Evolutionary conservation across 306 rosid species (phyloP).

Genomic region (Fragaria vesca): DNA sequence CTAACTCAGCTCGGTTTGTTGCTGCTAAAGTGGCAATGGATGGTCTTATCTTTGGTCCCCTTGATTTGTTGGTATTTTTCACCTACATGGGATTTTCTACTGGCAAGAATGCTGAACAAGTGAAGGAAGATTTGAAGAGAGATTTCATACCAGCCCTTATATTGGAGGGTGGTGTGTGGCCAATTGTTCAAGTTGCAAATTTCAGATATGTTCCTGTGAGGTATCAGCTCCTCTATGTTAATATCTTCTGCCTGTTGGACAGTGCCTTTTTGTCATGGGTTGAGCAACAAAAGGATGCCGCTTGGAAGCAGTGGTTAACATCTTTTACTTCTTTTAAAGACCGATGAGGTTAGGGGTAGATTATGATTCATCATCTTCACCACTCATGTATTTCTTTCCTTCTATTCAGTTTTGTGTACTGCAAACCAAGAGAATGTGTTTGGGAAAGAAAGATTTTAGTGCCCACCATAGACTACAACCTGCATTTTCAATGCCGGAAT

Average conservation of each 20-base stretch:
- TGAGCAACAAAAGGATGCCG: constrained; percentile 90
- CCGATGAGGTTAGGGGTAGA: constrained; percentile 29
- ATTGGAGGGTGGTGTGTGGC: constrained; percentile 86
- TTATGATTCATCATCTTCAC: constrained; percentile 19
- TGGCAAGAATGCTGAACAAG: constrained; percentile 67
- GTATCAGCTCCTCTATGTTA: constrained; percentile 89
- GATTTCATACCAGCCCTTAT: constrained; percentile 77
- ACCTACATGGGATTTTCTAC: constrained; percentile 79
- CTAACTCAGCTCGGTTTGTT: constrained; percentile 69
- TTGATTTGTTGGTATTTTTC: constrained; percentile 72
- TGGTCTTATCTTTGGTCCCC: constrained; percentile 69
- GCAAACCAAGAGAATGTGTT: not conserved
- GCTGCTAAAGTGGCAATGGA: constrained; percentile 76
- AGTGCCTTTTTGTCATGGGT: constrained; percentile 94
- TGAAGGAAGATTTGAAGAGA: constrained; percentile 81
- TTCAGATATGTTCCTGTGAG: constrained; percentile 83
- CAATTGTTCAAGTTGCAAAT: constrained; percentile 74
- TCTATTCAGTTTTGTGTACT: not conserved
- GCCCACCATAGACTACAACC: not conserved
- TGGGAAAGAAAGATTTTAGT: not conserved
- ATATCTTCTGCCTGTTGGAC: constrained; percentile 83
- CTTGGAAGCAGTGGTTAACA: constrained; percentile 86
- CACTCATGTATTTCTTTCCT: not conserved
- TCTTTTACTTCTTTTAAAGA: constrained; percentile 54
- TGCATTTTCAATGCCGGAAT: not conserved